A percentile compares a stretch with the other conserved stretches of the same genome.
Evolutionary conservation across 768 basidiomycete genomes (phyloP).

Genomic region (Mycena vitilis): DNA sequence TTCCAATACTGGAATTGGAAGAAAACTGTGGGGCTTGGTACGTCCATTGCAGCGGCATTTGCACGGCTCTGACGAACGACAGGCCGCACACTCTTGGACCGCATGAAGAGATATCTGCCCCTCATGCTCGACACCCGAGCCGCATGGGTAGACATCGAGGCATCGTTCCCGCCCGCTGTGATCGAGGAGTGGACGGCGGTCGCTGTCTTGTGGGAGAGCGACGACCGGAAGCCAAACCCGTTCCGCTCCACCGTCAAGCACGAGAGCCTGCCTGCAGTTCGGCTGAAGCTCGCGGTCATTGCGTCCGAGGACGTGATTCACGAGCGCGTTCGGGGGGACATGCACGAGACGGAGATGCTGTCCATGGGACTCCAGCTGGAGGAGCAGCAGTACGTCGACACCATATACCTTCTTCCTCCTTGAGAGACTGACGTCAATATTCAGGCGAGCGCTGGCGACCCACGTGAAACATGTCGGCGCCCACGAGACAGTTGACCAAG

Average conservation of each 20-base stretch:
- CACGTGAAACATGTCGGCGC: constrained; percentile 3
- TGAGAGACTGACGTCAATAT: neutral
- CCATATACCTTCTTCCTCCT: too few species aligned
- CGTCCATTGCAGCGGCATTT: neutral
- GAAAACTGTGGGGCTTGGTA: constrained; percentile 3
- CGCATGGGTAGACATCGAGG: constrained; percentile 1
- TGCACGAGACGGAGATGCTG: constrained; percentile 36
- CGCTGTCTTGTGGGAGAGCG: constrained; percentile 27
- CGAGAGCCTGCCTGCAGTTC: constrained; percentile 25
- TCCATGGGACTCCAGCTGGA: constrained; percentile 34
- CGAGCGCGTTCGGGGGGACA: neutral
- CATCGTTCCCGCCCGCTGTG: constrained; percentile 41
- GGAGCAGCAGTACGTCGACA: constrained; percentile 34
- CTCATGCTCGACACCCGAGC: neutral
- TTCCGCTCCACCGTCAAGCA: constrained; percentile 16
- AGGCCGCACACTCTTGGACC: neutral
- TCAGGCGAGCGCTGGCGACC: constrained; percentile 7
- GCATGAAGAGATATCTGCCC: constrained; percentile 1
- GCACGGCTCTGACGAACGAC: neutral
- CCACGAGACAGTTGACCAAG: constrained; percentile 13
- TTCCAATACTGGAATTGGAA: constrained; percentile 22
- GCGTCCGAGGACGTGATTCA: neutral
- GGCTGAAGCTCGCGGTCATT: constrained; percentile 29
- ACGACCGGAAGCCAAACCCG: constrained; percentile 27
- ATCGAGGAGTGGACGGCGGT: constrained; percentile 13